Base-by-base conservation (phyloP, 352 stramenopile genomes). In the Phytophthora europaea region DNA sequence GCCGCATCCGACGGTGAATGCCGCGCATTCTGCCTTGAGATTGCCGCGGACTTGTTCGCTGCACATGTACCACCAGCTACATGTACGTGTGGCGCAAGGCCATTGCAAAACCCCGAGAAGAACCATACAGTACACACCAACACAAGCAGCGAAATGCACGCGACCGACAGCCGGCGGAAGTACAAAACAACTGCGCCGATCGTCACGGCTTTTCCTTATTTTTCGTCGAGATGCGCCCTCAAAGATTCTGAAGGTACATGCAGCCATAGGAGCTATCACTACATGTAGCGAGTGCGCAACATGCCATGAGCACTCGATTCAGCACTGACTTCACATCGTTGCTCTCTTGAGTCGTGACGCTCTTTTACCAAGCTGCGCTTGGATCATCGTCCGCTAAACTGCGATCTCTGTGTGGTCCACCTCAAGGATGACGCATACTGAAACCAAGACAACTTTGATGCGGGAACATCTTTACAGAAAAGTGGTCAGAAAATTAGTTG, bases 361-460 rank as follows among this genome's bases (percentile, higher is more conserved):
- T 43, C 12, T 43, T 16, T 15, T 18, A 15, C 12, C 36, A 12
- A 43, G 16, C 45, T 51, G 45, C 38, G 10, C 38, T 47, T 47
- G 38, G 16, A n/a, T 47, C 38, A 18, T 47, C 3, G 38, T 47
- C 38, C 38, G 38, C 16, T 51, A 26, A 51, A 28, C n/a, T 22
- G 40, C 7, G 40, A 12, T 50, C 16, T 50, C 40, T n/a, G 40
- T 15, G 38, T 47, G 38, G 38, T 7, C 13, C 16, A 47, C 38
- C 23, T 13, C n/a, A 10, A 23, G 18, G 45, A 26, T 8, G 6
- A 2, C 10, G 5, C 47, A 54, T 54, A 54, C n/a, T 54, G 47
- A 54, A 54, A 54, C 15, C 47, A 54, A 54, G n/a, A 54, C 20
- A 28, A 28, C 16, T 54, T 54, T 28, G 47, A 28, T 26, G 47